Conservation (phyloP, 2,329 filamentous ascomycete genomes). For the Xylaria sp. region DNA sequence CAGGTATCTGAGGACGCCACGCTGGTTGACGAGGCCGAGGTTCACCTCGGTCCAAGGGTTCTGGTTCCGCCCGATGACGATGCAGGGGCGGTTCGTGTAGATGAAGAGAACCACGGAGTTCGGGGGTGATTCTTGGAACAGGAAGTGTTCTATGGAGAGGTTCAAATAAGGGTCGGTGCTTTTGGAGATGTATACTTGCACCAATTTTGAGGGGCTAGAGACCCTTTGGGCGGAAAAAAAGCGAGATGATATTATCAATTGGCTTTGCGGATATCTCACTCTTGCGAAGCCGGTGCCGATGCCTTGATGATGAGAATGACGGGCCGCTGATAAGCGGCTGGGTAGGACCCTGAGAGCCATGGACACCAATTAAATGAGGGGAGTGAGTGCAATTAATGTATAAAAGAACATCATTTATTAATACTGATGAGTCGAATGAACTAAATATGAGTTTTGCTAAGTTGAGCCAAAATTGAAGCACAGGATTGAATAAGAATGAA, state of each 20-base stretch:
- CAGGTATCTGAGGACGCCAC: conserved; percentile 28
- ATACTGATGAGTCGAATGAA: background rate
- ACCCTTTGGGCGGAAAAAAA: conserved; percentile 54
- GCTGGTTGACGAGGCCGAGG: conserved; percentile 66
- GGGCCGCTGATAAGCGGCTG: conserved; percentile 32
- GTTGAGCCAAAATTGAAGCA: background rate
- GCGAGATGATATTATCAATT: conserved; percentile 17
- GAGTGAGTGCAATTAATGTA: background rate
- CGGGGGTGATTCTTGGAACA: conserved; percentile 78
- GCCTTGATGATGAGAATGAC: conserved; percentile 5
- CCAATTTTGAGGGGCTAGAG: conserved; percentile 57
- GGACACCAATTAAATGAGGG: background rate
- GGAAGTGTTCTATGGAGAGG: conserved; percentile 91
- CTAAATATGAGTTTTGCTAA: background rate
- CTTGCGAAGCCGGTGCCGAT: background rate
- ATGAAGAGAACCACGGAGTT: conserved; percentile 84
- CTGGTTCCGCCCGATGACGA: conserved; percentile 95
- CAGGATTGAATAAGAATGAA: conserved; percentile 8
- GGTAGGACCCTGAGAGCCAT: conserved; percentile 38
- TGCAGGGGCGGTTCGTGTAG: conserved; percentile 86
- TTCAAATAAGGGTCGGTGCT: conserved; percentile 85
- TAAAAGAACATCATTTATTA: background rate
- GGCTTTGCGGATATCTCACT: conserved; percentile 13
- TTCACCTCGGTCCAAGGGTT: conserved; percentile 97
- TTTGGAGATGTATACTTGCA: conserved; percentile 77